Evolutionary conservation across 2,329 filamentous ascomycete species (phyloP).

Genomic region (Aspergillus uvarum): DNA sequence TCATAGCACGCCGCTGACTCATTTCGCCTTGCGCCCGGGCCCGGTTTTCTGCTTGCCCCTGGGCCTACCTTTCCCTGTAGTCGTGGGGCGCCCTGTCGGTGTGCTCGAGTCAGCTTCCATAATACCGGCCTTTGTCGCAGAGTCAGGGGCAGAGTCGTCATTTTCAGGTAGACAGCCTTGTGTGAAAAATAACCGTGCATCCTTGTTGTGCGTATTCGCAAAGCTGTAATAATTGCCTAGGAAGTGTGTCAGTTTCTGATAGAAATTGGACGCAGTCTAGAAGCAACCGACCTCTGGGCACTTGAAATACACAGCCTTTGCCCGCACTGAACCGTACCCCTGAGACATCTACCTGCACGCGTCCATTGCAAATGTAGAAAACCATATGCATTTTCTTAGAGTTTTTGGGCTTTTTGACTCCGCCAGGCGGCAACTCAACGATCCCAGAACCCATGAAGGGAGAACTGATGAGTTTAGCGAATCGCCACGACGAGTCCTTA

Average conservation of each 20-base stretch:
- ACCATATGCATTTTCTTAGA: slow-evolving; percentile 95
- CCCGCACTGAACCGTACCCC: slow-evolving; percentile 70
- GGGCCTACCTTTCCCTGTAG: slow-evolving; percentile 28
- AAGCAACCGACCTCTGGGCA: slow-evolving; percentile 76
- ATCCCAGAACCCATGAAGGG: slow-evolving; percentile 88
- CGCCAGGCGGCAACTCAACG: slow-evolving; percentile 80
- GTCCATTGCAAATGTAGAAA: slow-evolving; percentile 84
- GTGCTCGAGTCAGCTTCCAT: slow-evolving; percentile 24
- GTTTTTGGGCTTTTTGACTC: slow-evolving; percentile 87
- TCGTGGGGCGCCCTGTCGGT: slow-evolving; percentile 16
- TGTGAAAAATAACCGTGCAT: slow-evolving; percentile 84
- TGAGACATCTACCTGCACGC: slow-evolving; percentile 70
- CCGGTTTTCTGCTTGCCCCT: slow-evolving; percentile 36
- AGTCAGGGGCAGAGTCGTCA: slow-evolving; percentile 28
- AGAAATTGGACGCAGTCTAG: not conserved
- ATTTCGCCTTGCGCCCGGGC: slow-evolving; percentile 5
- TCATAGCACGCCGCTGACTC: not conserved
- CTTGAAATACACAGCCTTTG: slow-evolving; percentile 88
- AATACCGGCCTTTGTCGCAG: slow-evolving; percentile 24
- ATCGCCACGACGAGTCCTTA: slow-evolving; percentile 71
- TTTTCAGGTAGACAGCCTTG: slow-evolving; percentile 69
- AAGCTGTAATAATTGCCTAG: slow-evolving; percentile 93
- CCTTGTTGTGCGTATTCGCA: slow-evolving; percentile 69
- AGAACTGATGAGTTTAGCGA: slow-evolving; percentile 80
- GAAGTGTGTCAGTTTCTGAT: not conserved